Base-by-base conservation (phyloP, 2,329 filamentous ascomycete species). In the Cladosporium colombiae region DNA sequence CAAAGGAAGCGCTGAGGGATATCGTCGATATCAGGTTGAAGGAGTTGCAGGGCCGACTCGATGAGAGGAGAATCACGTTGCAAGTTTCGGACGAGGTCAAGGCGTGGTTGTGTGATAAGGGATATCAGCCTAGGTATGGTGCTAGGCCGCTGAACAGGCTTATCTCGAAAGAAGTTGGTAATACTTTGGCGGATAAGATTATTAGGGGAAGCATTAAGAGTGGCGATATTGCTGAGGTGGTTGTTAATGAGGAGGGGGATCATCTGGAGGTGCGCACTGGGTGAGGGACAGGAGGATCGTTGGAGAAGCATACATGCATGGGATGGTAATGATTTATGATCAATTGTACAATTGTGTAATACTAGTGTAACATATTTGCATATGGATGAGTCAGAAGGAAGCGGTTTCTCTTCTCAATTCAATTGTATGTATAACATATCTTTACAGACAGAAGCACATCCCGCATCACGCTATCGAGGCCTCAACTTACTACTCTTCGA, bases 1-100 rank as follows among this genome's bases (percentile, higher is more conserved):
- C 92, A 0, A 85, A 85, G 33, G 82, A 84, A 21, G 93, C 94
- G 18, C 85, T 98, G 65, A 86, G 92, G 33, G 93, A 96, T 74
- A 98, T 98, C 69, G 93, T 97, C 58, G 92, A 98, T 74, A 97
- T 98, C 69, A 88, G 95, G 35, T 83, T 98, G 57, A 86, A 84
- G 68, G 95, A 98, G 80, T 83, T 98, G 8, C 93, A 97, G 78
- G 81, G 81, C 62, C 88, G 93, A 49, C 86, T 98, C 1, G 89
- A 95, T 68, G 93, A 97, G 73, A 87, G 92, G 60, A 87, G 95
- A 64, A 97, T 98, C 76, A 85, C 81, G 0, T 84, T 99, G 4
- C 78, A 87, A 13, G 91, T 96, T 3, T 83, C 88, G 13, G 81
- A 88, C 55, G 82, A 89, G 3, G 91, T 93, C 50, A 91, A 91